Conservation (phyloP, 352 stramenopile genomes). For the Phytophthora crassamura region DNA sequence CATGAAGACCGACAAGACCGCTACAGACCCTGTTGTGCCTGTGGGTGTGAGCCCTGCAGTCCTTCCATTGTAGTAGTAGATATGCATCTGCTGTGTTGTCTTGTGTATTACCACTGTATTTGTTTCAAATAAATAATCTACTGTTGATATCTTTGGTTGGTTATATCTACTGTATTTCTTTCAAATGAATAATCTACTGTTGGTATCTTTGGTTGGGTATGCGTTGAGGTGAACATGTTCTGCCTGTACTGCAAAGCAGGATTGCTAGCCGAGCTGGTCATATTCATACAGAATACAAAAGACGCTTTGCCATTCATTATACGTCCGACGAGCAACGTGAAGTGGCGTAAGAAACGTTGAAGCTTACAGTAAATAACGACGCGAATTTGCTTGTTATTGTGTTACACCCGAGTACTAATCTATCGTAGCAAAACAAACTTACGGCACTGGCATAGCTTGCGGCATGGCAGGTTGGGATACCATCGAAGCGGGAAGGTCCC, state of each 20-base stretch:
- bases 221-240: too few species aligned
- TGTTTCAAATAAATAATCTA: slow-evolving; percentile 9
- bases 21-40: slow-evolving; percentile 38
- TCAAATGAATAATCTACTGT: slow-evolving; percentile 3
- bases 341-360: too few species aligned
- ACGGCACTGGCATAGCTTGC: slow-evolving; percentile 43
- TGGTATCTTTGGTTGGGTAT: not conserved
- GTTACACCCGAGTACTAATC: slow-evolving; percentile 32
- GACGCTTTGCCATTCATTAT: too few species aligned
- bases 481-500: slow-evolving; percentile 15
- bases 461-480: slow-evolving; percentile 36
- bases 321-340: too few species aligned
- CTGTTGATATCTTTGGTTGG: not conserved
- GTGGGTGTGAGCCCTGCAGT: slow-evolving; percentile 63
- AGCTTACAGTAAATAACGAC: not conserved
- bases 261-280: not conserved
- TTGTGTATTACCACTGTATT: not conserved
- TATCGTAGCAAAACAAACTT: slow-evolving; percentile 27
- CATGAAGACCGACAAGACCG: slow-evolving; percentile 39
- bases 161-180: slow-evolving; percentile 1
- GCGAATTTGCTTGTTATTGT: slow-evolving; percentile 12
- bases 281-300: too few species aligned
- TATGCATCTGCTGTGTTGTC: slow-evolving; percentile 2
- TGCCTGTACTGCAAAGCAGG: not conserved
- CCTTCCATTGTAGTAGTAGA: slow-evolving; percentile 50